These are phyloP conservation scores for Mycena latifolia DNA, from an alignment of 768 basidiomycete species.

Conservation along the genomic window DNA sequence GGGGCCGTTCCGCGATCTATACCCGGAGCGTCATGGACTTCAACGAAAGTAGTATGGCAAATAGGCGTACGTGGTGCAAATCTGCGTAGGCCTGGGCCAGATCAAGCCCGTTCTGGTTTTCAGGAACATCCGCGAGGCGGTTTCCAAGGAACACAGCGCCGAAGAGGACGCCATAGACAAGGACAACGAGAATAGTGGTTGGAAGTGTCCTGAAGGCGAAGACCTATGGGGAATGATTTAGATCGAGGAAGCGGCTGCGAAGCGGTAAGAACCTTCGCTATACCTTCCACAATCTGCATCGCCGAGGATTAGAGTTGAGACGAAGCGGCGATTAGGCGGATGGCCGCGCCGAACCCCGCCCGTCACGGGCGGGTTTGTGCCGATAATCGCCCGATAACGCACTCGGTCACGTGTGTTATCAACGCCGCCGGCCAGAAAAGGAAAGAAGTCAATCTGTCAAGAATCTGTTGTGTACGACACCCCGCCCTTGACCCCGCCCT, in stretches of 20 bases:
- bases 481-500: no score
- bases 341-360: no score
- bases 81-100: conserved; percentile 69
- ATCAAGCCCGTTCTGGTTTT: conserved; percentile 58
- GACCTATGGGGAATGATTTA: background rate
- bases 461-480: no score
- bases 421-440: conserved; percentile 1
- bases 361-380: no score
- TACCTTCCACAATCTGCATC: conserved; percentile 35
- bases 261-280: conserved; percentile 18
- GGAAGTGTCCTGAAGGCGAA: conserved; percentile 54
- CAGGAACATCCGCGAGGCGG: conserved; percentile 58
- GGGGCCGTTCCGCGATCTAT: conserved; percentile 76
- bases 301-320: background rate
- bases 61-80: conserved; percentile 59
- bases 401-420: background rate
- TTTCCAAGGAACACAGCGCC: conserved; percentile 62
- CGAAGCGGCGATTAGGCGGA: background rate
- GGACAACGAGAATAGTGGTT: conserved; percentile 58
- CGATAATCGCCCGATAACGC: no score
- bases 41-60: background rate
- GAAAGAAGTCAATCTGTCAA: background rate
- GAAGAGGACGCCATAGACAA: conserved; percentile 64
- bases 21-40: no score
- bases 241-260: background rate